A percentile compares a stretch with the other conserved stretches of the same genome.
Conservation (phyloP, 177 flowering plant species). For the Vitis hybrid region DNA sequence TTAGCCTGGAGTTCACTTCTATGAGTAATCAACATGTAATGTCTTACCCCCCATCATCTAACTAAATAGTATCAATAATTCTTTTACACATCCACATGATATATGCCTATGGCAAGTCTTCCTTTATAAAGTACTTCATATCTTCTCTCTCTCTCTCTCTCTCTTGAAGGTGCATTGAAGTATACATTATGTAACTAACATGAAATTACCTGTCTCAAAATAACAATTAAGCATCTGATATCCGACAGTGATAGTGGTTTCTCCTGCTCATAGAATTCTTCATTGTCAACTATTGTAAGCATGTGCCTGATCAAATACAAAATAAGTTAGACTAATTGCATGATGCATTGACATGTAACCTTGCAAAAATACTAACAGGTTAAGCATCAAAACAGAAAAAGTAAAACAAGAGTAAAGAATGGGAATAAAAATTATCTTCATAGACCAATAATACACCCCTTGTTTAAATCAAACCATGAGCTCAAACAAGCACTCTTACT, state of each 20-base stretch:
- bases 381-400: constrained; percentile 1
- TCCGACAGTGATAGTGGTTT: constrained; percentile 84
- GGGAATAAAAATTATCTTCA: not conserved
- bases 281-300: constrained; percentile 92
- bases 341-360: not conserved
- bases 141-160: no score
- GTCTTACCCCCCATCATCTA: no score
- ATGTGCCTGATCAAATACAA: constrained; percentile 72
- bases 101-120: constrained; percentile 2
- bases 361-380: not conserved
- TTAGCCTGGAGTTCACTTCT: no score
- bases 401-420: not conserved
- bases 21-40: no score
- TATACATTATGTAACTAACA: not conserved
- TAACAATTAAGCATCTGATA: constrained; percentile 68
- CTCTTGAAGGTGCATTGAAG: not conserved
- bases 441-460: not conserved
- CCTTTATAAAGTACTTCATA: not conserved
- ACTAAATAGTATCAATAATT: not conserved
- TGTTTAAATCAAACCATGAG: constrained; percentile 2
- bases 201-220: constrained; percentile 70
- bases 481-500: constrained; percentile 44
- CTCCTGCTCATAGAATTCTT: constrained; percentile 95
- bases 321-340: not conserved
- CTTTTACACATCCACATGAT: not conserved